phyloP scores from a whole-genome alignment of 257 asterid species.

The Solanum neorickii region DNA sequence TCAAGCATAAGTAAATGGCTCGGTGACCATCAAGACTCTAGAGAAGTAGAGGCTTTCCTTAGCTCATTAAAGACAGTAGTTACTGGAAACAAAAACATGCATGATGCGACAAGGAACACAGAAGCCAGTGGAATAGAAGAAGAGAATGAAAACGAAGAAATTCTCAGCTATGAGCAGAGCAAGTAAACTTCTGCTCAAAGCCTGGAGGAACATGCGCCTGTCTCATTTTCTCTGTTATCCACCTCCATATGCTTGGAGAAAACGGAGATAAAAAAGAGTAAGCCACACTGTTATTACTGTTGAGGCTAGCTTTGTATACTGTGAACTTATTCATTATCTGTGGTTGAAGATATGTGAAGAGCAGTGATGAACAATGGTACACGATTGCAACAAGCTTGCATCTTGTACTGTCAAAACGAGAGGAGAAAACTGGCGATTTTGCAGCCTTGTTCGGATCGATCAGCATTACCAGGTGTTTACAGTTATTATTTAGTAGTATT shows the following conservation, averaged over 20 bases:
- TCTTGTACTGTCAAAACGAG: not conserved
- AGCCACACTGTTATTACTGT: not conserved
- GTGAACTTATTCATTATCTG: not conserved
- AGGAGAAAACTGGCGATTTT: not conserved
- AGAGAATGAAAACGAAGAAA: conserved; percentile 20
- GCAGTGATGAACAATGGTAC: not conserved
- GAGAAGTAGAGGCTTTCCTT: conserved; percentile 35
- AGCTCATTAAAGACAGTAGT: conserved; percentile 22
- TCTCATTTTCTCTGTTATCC: not conserved
- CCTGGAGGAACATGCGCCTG: not conserved
- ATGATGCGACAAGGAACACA: conserved; percentile 20
- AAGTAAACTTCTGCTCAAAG: not conserved
- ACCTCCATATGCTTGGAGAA: not conserved
- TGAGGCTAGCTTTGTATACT: not conserved
- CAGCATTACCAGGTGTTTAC: not conserved
- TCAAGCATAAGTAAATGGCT: conserved; percentile 32
- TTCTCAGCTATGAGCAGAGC: conserved; percentile 12
- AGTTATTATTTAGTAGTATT: not conserved
- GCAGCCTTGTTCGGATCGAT: not conserved
- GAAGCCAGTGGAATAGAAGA: conserved; percentile 12
- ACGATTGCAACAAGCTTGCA: not conserved
- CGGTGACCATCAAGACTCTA: conserved; percentile 20
- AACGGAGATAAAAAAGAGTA: not conserved
- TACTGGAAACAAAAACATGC: conserved; percentile 15
- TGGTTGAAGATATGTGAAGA: not conserved